phyloP scores from a whole-genome alignment of 148 eudicot genomes.

The Talinum fruticosum region DNA sequence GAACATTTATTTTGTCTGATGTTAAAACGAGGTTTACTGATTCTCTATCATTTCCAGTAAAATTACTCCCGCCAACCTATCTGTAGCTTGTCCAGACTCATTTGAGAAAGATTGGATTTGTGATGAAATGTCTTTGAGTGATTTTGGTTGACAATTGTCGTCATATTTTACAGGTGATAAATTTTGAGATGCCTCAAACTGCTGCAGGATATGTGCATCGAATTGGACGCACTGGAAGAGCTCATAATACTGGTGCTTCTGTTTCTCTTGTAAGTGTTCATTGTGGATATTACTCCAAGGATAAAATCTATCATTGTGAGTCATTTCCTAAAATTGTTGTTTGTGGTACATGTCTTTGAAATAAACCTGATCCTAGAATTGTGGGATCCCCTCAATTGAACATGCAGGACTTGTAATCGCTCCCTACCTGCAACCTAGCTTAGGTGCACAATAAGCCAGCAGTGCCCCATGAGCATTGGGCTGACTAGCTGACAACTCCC shows the following conservation, averaged over 20 bases:
- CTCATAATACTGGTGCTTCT: conserved; percentile 84
- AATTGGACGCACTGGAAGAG: conserved; percentile 99
- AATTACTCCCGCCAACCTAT: background rate
- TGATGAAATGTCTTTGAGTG: background rate
- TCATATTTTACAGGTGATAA: conserved; percentile 59
- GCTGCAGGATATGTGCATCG: conserved; percentile 88
- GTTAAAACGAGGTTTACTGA: background rate
- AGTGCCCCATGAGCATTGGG: no score
- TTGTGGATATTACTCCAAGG: background rate
- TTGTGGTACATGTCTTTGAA: background rate
- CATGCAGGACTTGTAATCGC: no score
- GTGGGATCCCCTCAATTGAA: background rate
- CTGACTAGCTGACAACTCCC: no score
- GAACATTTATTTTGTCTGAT: background rate
- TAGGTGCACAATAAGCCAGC: no score
- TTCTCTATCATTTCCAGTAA: background rate
- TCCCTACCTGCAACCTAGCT: no score
- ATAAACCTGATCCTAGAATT: background rate
- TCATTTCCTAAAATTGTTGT: background rate
- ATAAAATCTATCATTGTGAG: background rate
- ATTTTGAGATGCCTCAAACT: conserved; percentile 86
- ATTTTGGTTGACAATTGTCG: background rate
- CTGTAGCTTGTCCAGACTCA: background rate
- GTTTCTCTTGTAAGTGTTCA: conserved; percentile 71
- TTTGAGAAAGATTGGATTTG: background rate